phyloP scores from a whole-genome alignment of 768 basidiomycete species.

The Naganishia onofrii region DNA sequence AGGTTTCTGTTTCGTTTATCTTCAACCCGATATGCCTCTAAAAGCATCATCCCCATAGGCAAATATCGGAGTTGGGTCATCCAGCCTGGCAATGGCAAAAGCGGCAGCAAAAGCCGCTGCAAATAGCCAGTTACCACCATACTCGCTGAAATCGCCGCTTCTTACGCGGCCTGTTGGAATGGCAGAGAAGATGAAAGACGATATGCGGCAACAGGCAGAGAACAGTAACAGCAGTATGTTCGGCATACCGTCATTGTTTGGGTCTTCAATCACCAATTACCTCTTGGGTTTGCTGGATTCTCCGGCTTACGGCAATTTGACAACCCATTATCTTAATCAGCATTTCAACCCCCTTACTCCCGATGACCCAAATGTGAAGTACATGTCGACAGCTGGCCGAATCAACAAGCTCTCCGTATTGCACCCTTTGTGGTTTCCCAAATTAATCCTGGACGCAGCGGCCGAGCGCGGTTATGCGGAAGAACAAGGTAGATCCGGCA shows the following conservation, averaged over 20 bases:
- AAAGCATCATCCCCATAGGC: conserved; percentile 57
- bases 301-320: conserved; percentile 92
- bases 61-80: conserved; percentile 80
- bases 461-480: conserved; percentile 63
- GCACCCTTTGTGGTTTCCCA: conserved; percentile 95
- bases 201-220: conserved; percentile 28
- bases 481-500: conserved; percentile 45
- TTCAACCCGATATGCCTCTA: not conserved
- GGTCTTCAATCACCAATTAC: conserved; percentile 79
- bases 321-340: conserved; percentile 67
- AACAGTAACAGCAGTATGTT: conserved; percentile 21
- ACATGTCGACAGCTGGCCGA: conserved; percentile 87
- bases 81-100: conserved; percentile 43
- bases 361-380: conserved; percentile 70
- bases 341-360: conserved; percentile 60
- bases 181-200: conserved; percentile 32
- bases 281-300: conserved; percentile 87
- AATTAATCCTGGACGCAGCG: conserved; percentile 83
- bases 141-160: conserved; percentile 56
- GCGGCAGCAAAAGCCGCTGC: conserved; percentile 41
- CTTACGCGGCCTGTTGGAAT: conserved; percentile 45
- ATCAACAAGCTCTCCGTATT: conserved; percentile 54
- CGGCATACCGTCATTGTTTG: conserved; percentile 26
- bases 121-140: conserved; percentile 45
- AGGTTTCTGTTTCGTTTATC: conserved; percentile 50